phyloP scores from a whole-genome alignment of 2,329 filamentous ascomycete species.

The Tolypocladium nubicola region DNA sequence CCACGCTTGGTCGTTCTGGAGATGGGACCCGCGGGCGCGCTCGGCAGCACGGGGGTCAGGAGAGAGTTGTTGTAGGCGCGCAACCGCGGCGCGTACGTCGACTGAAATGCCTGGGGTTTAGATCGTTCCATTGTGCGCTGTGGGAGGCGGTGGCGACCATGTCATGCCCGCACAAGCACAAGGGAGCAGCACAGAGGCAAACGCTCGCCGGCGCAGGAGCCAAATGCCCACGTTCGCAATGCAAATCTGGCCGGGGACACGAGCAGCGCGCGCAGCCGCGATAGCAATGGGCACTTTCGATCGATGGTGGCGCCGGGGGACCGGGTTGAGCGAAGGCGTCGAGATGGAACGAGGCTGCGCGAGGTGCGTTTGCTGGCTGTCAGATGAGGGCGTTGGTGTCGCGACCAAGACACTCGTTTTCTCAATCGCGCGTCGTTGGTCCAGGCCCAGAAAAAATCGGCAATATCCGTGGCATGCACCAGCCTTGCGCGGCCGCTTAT shows the following conservation, averaged over 20 bases:
- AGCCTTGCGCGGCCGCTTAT: background rate
- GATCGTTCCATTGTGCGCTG: constrained; percentile 36
- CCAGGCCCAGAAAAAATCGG: constrained; percentile 7
- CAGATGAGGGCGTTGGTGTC: constrained; percentile 3
- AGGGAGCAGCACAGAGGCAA: background rate
- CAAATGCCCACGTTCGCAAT: background rate
- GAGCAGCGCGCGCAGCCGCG: background rate
- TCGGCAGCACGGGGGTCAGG: constrained; percentile 72
- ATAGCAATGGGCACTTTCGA: background rate
- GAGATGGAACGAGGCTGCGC: background rate
- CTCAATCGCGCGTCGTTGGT: constrained; percentile 8
- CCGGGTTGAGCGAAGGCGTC: background rate
- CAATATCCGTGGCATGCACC: background rate
- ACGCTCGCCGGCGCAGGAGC: background rate
- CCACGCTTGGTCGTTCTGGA: constrained; percentile 93
- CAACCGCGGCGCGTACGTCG: constrained; percentile 82
- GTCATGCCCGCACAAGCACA: constrained; percentile 15
- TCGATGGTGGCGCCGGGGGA: background rate
- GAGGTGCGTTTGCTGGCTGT: background rate
- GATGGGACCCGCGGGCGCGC: constrained; percentile 51
- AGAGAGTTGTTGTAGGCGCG: constrained; percentile 88
- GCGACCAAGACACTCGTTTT: constrained; percentile 8
- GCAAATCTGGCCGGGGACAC: background rate
- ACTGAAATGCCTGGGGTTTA: constrained; percentile 75
- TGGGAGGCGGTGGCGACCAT: constrained; percentile 13